These are phyloP conservation scores for Mortierella sp. DNA, from an alignment of 371 early-diverging fungal species.

Conservation along the genomic window DNA sequence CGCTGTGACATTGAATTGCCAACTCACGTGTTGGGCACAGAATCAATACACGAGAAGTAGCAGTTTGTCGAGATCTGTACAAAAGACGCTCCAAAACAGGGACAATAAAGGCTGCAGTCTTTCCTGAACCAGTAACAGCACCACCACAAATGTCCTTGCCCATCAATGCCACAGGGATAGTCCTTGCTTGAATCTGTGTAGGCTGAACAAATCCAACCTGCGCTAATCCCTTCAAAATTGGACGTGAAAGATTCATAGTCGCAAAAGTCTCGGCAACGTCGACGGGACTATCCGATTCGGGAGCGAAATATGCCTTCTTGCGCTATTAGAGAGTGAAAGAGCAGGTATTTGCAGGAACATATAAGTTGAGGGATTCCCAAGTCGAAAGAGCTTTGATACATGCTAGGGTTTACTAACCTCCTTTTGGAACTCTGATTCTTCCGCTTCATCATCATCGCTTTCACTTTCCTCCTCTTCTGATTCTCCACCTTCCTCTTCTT, in stretches of 20 bases:
- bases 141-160: conserved; percentile 99
- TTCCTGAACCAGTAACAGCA: conserved; percentile 98
- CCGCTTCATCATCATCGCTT: conserved; percentile 56
- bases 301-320: conserved; percentile 82
- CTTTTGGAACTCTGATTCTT: conserved; percentile 62
- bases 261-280: conserved; percentile 81
- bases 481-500: conserved; percentile 55
- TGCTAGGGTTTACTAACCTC: conserved; percentile 47
- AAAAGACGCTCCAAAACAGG: conserved; percentile 97
- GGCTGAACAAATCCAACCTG: conserved; percentile 93
- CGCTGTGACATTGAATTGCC: conserved; percentile 96
- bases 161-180: conserved; percentile 97
- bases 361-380: background rate
- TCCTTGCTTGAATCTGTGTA: conserved; percentile 96
- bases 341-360: background rate
- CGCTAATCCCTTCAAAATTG: conserved; percentile 93
- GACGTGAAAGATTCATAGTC: conserved; percentile 93
- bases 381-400: background rate
- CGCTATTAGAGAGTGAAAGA: conserved; percentile 56
- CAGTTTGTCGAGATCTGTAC: conserved; percentile 83
- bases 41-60: conserved; percentile 93
- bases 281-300: conserved; percentile 65
- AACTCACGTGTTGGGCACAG: conserved; percentile 99
- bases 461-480: conserved; percentile 59
- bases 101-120: conserved; percentile 98